phyloP scores from a whole-genome alignment of 2,329 filamentous ascomycete genomes.

The Talaromyces sp. region DNA sequence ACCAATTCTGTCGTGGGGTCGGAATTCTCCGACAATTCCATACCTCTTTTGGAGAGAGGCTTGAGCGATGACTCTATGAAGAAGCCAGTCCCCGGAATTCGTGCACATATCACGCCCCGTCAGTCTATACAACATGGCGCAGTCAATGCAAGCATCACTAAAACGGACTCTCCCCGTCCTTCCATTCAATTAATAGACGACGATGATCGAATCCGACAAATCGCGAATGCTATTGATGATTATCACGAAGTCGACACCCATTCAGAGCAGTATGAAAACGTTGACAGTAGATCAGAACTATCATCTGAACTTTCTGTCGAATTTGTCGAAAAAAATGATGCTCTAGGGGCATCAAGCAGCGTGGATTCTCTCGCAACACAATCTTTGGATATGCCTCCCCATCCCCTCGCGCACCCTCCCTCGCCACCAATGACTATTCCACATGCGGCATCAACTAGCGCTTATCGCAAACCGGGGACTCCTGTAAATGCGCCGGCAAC shows the following conservation, averaged over 20 bases:
- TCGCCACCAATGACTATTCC: constrained; percentile 46
- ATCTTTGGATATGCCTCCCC: constrained; percentile 40
- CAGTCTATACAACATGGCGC: constrained; percentile 27
- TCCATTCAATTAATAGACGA: constrained; percentile 51
- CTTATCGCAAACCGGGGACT: constrained; percentile 31
- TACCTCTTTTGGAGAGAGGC: constrained; percentile 70
- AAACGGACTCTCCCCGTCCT: constrained; percentile 42
- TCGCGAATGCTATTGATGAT: constrained; percentile 27
- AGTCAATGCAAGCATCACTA: constrained; percentile 28
- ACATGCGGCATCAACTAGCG: constrained; percentile 34
- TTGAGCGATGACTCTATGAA: constrained; percentile 49
- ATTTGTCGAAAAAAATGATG: constrained; percentile 43
- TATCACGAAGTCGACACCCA: neutral
- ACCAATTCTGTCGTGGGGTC: constrained; percentile 55
- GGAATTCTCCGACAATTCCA: constrained; percentile 70
- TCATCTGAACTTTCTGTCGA: constrained; percentile 52
- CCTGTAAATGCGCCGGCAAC: constrained; percentile 33
- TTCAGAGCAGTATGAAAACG: constrained; percentile 20
- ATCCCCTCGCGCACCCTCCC: constrained; percentile 46
- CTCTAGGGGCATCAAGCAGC: constrained; percentile 28
- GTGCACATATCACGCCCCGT: constrained; percentile 22
- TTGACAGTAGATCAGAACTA: constrained; percentile 52
- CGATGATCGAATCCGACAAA: constrained; percentile 50
- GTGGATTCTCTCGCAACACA: constrained; percentile 33
- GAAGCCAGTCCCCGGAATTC: constrained; percentile 33